phyloP scores from a whole-genome alignment of 2,329 filamentous ascomycete genomes.

The Madurella mycetomatis region DNA sequence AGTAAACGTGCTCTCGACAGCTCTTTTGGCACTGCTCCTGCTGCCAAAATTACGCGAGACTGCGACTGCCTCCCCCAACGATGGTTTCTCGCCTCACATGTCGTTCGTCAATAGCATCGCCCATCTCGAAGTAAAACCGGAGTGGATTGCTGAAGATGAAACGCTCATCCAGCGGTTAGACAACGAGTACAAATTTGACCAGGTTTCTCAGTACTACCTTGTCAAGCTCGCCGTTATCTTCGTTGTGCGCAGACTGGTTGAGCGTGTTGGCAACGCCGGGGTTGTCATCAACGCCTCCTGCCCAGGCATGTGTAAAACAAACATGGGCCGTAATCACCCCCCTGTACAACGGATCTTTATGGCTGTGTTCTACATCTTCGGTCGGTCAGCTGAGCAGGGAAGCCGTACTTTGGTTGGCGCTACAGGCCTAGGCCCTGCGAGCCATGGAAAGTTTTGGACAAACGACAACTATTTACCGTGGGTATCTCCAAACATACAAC shows the following conservation, averaged over 20 bases:
- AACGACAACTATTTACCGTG: conserved; percentile 10
- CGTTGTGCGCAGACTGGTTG: not conserved
- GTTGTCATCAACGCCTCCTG: conserved; percentile 11
- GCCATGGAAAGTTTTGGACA: conserved; percentile 14
- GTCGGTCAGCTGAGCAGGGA: not conserved
- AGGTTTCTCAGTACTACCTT: not conserved
- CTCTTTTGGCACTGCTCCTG: conserved; percentile 48
- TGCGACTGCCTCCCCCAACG: too few relatives aligned
- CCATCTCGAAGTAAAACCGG: not conserved
- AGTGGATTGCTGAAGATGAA: not conserved
- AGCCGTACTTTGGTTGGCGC: conserved; percentile 12
- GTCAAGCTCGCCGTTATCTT: conserved; percentile 14
- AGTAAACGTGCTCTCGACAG: conserved; percentile 54
- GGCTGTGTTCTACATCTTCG: not conserved
- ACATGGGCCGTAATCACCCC: conserved; percentile 6
- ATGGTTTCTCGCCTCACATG: conserved; percentile 24
- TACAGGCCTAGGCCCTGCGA: conserved; percentile 8
- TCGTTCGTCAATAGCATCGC: conserved; percentile 24
- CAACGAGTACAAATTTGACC: conserved; percentile 5
- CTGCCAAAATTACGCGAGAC: conserved; percentile 38
- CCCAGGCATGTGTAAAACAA: conserved; percentile 11
- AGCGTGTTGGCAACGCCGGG: not conserved
- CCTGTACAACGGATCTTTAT: not conserved
- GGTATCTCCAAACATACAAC: not conserved
- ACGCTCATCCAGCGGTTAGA: conserved; percentile 1